A percentile compares a stretch with the other conserved stretches of the same genome.
Evolutionary conservation across 805 yeast species (phyloP).

Genomic region (Jamesozyma jinghongensis): DNA sequence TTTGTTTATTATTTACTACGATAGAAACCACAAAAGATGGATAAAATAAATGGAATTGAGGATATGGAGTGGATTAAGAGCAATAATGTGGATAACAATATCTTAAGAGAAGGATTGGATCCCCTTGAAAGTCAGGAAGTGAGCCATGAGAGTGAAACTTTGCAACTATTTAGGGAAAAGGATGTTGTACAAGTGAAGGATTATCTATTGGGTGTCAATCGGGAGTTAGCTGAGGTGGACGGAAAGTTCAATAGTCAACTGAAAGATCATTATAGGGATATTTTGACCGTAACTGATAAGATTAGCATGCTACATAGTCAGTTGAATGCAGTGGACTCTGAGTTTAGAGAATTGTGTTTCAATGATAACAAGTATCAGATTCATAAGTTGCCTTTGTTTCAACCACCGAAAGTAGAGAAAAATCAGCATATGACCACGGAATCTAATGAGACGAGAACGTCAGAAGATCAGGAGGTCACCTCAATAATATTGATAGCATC

Average conservation of each 20-base stretch:
- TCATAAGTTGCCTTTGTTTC: constrained; percentile 14
- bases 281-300: constrained; percentile 20
- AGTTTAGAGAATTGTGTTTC: constrained; percentile 26
- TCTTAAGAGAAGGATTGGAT: too few relatives aligned
- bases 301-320: constrained; percentile 11
- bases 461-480: neutral
- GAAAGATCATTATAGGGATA: constrained; percentile 17
- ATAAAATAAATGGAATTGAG: too few relatives aligned
- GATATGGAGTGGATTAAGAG: too few relatives aligned
- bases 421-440: neutral
- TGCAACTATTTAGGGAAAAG: constrained; percentile 9
- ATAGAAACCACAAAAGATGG: too few relatives aligned
- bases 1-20: too few relatives aligned
- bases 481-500: constrained; percentile 12
- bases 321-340: constrained; percentile 14
- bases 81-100: too few relatives aligned
- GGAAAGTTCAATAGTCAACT: constrained; percentile 16
- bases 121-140: too few relatives aligned
- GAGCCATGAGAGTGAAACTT: constrained; percentile 1
- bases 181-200: constrained; percentile 13
- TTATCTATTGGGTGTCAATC: constrained; percentile 3
- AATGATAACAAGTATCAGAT: constrained; percentile 20
- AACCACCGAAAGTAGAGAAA: neutral
- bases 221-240: constrained; percentile 7
- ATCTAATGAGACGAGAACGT: too few relatives aligned